A percentile compares a stretch with the other conserved stretches of the same genome.
Conservation (phyloP, 306 rosid species). For the Fragaria vesca region DNA sequence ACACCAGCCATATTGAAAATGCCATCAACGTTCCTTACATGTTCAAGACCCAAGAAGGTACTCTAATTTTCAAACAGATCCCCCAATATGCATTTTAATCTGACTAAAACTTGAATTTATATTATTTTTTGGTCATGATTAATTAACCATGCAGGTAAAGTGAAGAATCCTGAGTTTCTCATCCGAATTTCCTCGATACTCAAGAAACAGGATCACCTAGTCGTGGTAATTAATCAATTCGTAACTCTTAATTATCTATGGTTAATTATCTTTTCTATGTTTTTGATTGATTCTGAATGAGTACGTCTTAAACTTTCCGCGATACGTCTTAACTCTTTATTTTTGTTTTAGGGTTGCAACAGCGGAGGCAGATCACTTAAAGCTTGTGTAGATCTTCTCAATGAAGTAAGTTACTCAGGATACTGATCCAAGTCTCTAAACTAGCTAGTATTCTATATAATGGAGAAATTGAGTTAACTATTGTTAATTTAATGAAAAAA, state of each 20-base stretch:
- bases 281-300: neutral
- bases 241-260: neutral
- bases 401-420: slow-evolving; percentile 25
- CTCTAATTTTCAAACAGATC: neutral
- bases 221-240: slow-evolving; percentile 33
- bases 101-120: neutral
- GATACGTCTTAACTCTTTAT: no score
- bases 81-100: neutral
- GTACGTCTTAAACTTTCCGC: neutral
- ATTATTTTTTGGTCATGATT: neutral
- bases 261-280: neutral
- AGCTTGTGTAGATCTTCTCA: slow-evolving; percentile 45
- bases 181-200: slow-evolving; percentile 24
- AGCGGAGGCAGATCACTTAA: slow-evolving; percentile 47
- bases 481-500: neutral
- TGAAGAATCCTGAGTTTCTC: slow-evolving; percentile 40
- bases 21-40: slow-evolving; percentile 51
- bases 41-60: slow-evolving; percentile 45
- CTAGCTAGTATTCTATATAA: neutral
- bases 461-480: neutral
- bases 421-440: neutral
- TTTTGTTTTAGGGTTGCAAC: slow-evolving; percentile 26
- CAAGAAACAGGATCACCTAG: slow-evolving; percentile 36
- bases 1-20: slow-evolving; percentile 43
- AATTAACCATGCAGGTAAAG: slow-evolving; percentile 27